A percentile compares a stretch with the other conserved stretches of the same genome.
phyloP scores from a whole-genome alignment of 2,329 filamentous ascomycete species.

The Diaporthe longicolla region DNA sequence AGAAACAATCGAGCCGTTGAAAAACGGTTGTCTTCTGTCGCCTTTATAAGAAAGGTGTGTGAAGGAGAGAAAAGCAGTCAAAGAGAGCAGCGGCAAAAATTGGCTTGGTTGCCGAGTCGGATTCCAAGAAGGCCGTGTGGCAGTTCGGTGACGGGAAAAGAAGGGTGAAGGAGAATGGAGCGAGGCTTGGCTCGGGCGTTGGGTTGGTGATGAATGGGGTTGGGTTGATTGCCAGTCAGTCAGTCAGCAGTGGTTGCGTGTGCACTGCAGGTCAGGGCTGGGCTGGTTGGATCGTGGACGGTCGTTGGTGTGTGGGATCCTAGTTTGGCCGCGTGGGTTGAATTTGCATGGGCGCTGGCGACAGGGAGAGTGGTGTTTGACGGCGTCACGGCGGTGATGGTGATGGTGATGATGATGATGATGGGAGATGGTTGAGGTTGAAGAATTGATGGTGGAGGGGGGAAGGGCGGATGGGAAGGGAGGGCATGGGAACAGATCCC shows the following conservation, averaged over 20 bases:
- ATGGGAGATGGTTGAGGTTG: slow-evolving; percentile 42
- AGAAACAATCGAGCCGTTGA: slow-evolving; percentile 10
- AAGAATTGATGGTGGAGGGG: slow-evolving; percentile 37
- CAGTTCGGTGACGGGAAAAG: slow-evolving; percentile 25
- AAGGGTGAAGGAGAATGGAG: slow-evolving; percentile 25
- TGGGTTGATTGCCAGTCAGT: slow-evolving; percentile 5
- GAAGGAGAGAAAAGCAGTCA: not conserved
- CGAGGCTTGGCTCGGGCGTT: slow-evolving; percentile 18
- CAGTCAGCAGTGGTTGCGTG: slow-evolving; percentile 33
- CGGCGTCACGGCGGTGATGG: slow-evolving; percentile 8
- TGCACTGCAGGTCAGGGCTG: slow-evolving; percentile 26
- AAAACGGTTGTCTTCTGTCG: not conserved
- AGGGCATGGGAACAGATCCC: slow-evolving; percentile 39
- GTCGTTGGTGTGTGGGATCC: slow-evolving; percentile 24
- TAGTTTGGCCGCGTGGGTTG: slow-evolving; percentile 22
- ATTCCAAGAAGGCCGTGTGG: slow-evolving; percentile 9
- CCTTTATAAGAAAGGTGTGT: not conserved
- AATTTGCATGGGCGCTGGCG: slow-evolving; percentile 41
- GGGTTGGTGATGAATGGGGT: slow-evolving; percentile 2
- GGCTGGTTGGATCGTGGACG: slow-evolving; percentile 34
- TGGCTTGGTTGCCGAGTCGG: slow-evolving; percentile 21
- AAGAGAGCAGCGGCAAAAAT: not conserved
- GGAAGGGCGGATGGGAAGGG: slow-evolving; percentile 39
- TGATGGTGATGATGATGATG: slow-evolving; percentile 44
- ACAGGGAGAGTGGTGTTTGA: slow-evolving; percentile 42